These are phyloP conservation scores for Podaxis mareebaensis DNA, from an alignment of 768 basidiomycete species.

Conservation along the genomic window DNA sequence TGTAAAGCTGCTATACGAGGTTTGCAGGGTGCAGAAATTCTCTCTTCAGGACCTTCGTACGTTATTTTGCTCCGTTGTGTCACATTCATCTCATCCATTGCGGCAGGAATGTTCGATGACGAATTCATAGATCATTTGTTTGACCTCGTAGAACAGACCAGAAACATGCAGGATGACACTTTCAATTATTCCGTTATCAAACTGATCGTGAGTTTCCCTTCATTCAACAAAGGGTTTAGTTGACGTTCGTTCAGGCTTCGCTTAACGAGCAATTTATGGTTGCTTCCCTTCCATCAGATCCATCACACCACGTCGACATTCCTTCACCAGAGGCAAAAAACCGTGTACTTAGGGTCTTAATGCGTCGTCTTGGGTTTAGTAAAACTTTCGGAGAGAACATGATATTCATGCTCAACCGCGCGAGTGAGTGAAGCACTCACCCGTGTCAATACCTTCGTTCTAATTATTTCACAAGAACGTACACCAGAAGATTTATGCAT, in stretches of 20 bases:
- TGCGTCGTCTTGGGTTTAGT: conserved; percentile 80
- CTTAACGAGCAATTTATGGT: conserved; percentile 99
- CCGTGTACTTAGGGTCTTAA: conserved; percentile 79
- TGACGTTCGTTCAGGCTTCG: conserved; percentile 57
- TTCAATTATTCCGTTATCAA: conserved; percentile 97
- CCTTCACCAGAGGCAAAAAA: conserved; percentile 43
- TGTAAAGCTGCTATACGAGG: conserved; percentile 83
- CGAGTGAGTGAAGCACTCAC: conserved; percentile 55
- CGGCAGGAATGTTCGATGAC: conserved; percentile 75
- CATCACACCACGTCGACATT: conserved; percentile 17
- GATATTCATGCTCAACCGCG: conserved; percentile 98
- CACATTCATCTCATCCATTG: conserved; percentile 3
- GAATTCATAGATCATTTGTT: conserved; percentile 87
- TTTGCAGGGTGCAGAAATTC: conserved; percentile 88
- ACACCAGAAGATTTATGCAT: conserved; percentile 92
- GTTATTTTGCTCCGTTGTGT: conserved; percentile 26
- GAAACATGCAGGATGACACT: conserved; percentile 83
- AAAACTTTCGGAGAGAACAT: conserved; percentile 98
- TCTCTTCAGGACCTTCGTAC: conserved; percentile 76
- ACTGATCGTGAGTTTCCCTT: conserved; percentile 66
- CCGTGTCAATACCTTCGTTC: background rate
- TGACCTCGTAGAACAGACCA: conserved; percentile 91
- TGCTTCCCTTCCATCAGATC: conserved; percentile 51
- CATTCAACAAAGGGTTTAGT: background rate
- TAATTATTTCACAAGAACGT: conserved; percentile 49